Evolutionary conservation across 257 asterid species (phyloP).

Genomic region (Capsicum pubescens): DNA sequence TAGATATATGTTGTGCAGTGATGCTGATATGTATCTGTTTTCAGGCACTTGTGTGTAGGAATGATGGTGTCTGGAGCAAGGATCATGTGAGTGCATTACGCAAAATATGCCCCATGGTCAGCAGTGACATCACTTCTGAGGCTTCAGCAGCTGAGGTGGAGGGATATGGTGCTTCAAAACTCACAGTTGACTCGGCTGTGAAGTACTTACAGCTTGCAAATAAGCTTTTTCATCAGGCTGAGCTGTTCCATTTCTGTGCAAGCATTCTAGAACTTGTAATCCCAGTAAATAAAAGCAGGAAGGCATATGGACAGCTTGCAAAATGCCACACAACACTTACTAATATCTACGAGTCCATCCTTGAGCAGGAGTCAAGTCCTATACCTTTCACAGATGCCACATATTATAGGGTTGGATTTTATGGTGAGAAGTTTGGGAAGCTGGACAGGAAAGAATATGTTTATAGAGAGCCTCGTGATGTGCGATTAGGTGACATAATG

Average conservation of each 20-base stretch:
- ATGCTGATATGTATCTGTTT: conserved; percentile 40
- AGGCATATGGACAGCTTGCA: conserved; percentile 92
- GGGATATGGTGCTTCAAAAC: conserved; percentile 97
- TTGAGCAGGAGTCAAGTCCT: conserved; percentile 98
- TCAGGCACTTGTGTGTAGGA: conserved; percentile 94
- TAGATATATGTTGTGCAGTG: conserved; percentile 19
- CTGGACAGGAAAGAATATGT: conserved; percentile 86
- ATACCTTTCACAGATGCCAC: conserved; percentile 99
- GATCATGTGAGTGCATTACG: conserved; percentile 88
- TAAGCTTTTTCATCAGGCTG: conserved; percentile 99
- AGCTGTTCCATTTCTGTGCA: conserved; percentile 98
- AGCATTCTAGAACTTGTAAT: conserved; percentile 94
- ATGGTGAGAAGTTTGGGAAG: conserved; percentile 89
- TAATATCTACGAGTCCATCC: conserved; percentile 90
- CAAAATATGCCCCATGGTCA: conserved; percentile 97
- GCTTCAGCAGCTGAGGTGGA: conserved; percentile 98
- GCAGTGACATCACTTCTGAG: conserved; percentile 75
- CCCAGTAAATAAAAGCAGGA: conserved; percentile 91
- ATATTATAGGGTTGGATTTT: conserved; percentile 94
- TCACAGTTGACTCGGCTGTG: conserved; percentile 97
- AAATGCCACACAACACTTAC: conserved; percentile 96
- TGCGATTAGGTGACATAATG: conserved; percentile 96
- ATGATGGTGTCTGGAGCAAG: conserved; percentile 95
- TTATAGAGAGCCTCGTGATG: conserved; percentile 96
- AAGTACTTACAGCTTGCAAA: conserved; percentile 97